Evolutionary conservation across 2,329 filamentous ascomycete species (phyloP).

Genomic region (Madurella fahalii): DNA sequence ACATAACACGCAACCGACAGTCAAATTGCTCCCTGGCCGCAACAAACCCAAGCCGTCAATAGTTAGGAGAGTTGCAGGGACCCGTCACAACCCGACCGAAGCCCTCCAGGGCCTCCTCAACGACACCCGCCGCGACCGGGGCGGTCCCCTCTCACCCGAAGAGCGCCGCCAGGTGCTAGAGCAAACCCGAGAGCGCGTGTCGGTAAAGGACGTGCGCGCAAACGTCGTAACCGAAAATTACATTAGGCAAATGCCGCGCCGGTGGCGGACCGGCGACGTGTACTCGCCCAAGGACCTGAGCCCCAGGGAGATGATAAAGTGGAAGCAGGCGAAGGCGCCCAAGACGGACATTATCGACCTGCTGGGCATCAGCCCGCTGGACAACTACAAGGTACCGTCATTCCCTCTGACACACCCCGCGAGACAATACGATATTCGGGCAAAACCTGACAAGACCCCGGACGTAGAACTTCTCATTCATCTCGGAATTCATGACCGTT

Average conservation of each 20-base stretch:
- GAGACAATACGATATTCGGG: background rate
- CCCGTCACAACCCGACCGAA: conserved; percentile 2
- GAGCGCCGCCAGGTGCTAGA: conserved; percentile 8
- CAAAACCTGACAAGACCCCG: background rate
- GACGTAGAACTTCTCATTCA: conserved; percentile 82
- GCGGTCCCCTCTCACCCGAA: background rate
- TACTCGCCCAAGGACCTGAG: conserved; percentile 88
- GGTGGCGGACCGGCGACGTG: conserved; percentile 75
- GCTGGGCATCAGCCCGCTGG: conserved; percentile 72
- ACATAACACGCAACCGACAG: background rate
- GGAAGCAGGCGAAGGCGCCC: conserved; percentile 55
- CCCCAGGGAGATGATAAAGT: conserved; percentile 74
- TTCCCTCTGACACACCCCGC: background rate
- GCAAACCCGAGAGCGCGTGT: background rate
- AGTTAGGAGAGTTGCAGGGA: background rate
- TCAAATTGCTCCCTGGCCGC: background rate
- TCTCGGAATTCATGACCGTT: conserved; percentile 81
- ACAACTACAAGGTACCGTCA: conserved; percentile 73
- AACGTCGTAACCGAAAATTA: conserved; percentile 41
- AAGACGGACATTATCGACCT: conserved; percentile 72
- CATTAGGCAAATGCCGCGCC: conserved; percentile 61
- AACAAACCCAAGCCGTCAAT: background rate
- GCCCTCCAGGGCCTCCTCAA: conserved; percentile 2
- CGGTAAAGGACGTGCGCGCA: conserved; percentile 8
- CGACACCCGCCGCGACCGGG: background rate